A percentile compares a stretch with the other conserved stretches of the same genome.
Evolutionary conservation across 176 grass and related monocot species (phyloP).

Genomic region (Oryza nivara): DNA sequence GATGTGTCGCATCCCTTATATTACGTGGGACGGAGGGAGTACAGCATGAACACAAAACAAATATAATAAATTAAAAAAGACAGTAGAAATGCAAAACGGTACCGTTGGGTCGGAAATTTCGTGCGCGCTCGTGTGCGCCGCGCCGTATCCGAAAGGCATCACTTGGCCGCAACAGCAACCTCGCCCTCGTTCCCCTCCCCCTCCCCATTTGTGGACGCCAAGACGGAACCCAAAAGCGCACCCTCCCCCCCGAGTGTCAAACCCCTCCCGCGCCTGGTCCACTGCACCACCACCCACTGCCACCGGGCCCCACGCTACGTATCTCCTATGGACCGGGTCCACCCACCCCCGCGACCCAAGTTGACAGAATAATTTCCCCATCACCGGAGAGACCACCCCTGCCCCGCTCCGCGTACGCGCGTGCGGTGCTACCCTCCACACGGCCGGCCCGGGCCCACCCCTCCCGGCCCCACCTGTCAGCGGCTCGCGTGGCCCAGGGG

Average conservation of each 20-base stretch:
- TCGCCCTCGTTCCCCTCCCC: no score
- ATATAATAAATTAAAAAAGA: no score
- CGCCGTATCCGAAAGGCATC: not conserved
- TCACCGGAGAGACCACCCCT: not conserved
- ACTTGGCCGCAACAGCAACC: no score
- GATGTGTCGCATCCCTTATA: no score
- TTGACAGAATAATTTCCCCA: slow-evolving; percentile 44
- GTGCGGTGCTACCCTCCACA: not conserved
- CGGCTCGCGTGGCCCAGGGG: not conserved
- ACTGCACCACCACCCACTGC: not conserved
- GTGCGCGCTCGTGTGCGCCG: no score
- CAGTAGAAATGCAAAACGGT: no score
- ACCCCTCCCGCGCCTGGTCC: not conserved
- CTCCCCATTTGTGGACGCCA: not conserved
- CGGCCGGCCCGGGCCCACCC: not conserved
- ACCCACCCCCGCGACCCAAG: not conserved
- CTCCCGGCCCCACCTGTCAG: not conserved
- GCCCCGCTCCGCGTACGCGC: not conserved
- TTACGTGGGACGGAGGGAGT: no score
- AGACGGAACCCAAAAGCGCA: slow-evolving; percentile 10
- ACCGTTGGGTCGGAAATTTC: no score
- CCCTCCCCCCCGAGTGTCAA: not conserved
- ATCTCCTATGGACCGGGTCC: not conserved
- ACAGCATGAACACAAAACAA: no score
- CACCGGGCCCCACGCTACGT: not conserved